Conservation (phyloP, 2,329 filamentous ascomycete genomes). For the Chrysoporthe puriensis region DNA sequence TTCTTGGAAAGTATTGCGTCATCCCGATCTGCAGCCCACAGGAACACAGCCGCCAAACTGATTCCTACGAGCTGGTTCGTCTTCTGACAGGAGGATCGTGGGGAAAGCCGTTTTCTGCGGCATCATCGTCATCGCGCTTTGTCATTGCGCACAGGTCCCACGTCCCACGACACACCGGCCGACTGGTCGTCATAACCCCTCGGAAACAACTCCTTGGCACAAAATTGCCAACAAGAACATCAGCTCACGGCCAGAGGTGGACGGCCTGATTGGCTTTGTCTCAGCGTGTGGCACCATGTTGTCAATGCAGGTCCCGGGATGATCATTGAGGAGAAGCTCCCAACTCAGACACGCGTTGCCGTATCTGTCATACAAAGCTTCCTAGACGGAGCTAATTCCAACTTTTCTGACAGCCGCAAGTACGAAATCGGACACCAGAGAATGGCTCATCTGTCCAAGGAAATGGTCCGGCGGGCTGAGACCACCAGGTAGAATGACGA, state of each 20-base stretch:
- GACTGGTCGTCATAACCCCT: not conserved
- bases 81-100: not conserved
- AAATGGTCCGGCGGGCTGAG: not conserved
- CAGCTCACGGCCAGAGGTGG: not conserved
- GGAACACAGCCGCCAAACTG: not conserved
- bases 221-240: not conserved
- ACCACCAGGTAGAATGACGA: not conserved
- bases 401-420: not conserved
- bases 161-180: not conserved
- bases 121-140: slow-evolving; percentile 15
- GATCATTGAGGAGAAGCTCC: not conserved
- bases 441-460: not conserved
- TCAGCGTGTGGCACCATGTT: not conserved
- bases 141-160: not conserved
- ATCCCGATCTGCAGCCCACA: not conserved
- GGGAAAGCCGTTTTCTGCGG: not conserved
- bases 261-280: slow-evolving; percentile 2
- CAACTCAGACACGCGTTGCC: not conserved
- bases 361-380: not conserved
- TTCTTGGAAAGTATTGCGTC: slow-evolving; percentile 7
- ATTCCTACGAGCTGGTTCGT: not conserved
- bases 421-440: not conserved
- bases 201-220: not conserved
- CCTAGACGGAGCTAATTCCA: slow-evolving; percentile 4
- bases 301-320: not conserved